Conservation (phyloP, 2,329 filamentous ascomycete genomes). For the Huntiella abstrusa region DNA sequence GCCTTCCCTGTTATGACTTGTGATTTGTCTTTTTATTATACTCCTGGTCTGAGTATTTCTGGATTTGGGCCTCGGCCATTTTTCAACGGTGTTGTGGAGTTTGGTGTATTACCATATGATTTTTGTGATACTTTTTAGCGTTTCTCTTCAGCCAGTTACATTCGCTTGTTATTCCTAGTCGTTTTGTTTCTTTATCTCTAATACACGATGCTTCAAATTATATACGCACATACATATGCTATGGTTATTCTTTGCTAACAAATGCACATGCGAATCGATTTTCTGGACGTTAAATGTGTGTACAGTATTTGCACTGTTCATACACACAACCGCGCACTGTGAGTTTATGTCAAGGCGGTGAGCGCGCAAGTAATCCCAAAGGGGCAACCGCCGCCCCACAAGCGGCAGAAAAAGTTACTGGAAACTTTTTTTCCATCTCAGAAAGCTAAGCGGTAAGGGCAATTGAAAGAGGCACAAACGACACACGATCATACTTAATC, state of each 20-base stretch:
- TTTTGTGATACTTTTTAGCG: too few relatives aligned
- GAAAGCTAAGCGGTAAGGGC: too few relatives aligned
- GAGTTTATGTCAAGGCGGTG: constrained; percentile 6
- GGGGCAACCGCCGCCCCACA: constrained; percentile 9
- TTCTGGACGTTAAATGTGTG: neutral
- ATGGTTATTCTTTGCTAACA: too few relatives aligned
- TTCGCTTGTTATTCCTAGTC: neutral
- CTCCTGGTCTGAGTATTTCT: too few relatives aligned
- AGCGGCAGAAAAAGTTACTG: constrained; percentile 10
- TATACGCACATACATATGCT: neutral
- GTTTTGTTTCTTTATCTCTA: neutral
- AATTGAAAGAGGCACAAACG: too few relatives aligned
- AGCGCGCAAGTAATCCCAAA: constrained; percentile 6
- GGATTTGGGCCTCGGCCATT: too few relatives aligned
- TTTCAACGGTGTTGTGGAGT: too few relatives aligned
- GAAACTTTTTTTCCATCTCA: neutral
- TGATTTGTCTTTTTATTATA: too few relatives aligned
- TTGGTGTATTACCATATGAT: too few relatives aligned
- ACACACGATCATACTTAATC: too few relatives aligned
- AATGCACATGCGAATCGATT: neutral
- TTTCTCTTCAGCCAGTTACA: too few relatives aligned
- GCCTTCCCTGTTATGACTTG: too few relatives aligned
- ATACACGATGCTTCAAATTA: neutral
- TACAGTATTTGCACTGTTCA: neutral
- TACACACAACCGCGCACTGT: neutral